Base-by-base conservation (phyloP, 2,329 filamentous ascomycete species). In the Blastomyces emzantsi region DNA sequence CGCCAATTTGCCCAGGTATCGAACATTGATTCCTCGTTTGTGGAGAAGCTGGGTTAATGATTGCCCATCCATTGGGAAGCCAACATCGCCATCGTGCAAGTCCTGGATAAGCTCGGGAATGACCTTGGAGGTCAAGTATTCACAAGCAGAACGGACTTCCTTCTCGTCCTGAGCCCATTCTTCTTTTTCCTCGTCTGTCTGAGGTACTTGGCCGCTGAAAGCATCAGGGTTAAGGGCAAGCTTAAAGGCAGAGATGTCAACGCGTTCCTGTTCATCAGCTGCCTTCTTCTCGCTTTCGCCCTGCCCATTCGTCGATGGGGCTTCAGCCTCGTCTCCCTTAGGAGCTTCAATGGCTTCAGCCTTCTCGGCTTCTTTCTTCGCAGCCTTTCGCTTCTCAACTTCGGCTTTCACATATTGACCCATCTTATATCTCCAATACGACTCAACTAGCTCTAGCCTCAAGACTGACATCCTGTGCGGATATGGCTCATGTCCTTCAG, bases 1-100 rank as follows among this genome's bases (percentile, higher is more conserved):
- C 15, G 90, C 89, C 66, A 99, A 78, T 76, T 87, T 89, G 68
- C 94, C 94, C n/a, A 97, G 83, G 75, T 99, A 99, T 72, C 95
- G 86, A 66, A 97, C 84, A 79, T 99, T 99, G 80, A 99, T 92
- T 78, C 94, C 94, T 52, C 93, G 90, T 82, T 96, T 96, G 81
- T 99, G 94, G 73, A 99, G 82, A 61, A 97, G 84, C 68, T 87
- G 87, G 70, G 89, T 90, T 64, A 99, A 82, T 25, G 93, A 97
- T 72, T 90, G 85, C n/a, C 94, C 94, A 71, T 99, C 95, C 91
- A 97, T 97, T 15, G 94, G 94, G 80, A 97, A 97, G 71, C 93
- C 94, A 68, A 96, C 88, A 69, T 99, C 93, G 7, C 91, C 92
- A 68, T 96, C 90, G 73, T 89, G 88, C 64, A 99, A 84, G 71